phyloP scores from a whole-genome alignment of 306 rosid genomes.

The Albizia julibrissin region DNA sequence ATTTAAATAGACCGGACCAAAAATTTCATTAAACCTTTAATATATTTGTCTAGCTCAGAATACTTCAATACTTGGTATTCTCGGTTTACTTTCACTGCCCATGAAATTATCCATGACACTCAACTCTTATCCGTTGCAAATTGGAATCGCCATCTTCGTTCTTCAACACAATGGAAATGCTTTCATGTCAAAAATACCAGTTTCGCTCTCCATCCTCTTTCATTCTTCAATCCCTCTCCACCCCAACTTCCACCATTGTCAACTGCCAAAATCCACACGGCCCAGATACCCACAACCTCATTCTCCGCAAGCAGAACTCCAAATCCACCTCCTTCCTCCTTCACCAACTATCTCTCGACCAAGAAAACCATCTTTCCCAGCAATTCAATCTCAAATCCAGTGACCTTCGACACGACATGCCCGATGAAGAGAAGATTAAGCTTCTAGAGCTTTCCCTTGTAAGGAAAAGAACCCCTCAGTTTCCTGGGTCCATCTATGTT shows the following conservation, averaged over 20 bases:
- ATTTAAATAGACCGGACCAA: too few species aligned
- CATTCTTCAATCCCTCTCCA: constrained; percentile 24
- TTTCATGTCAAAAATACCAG: constrained; percentile 45
- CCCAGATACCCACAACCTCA: constrained; percentile 35
- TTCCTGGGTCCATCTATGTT: constrained; percentile 85
- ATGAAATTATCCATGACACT: constrained; percentile 2
- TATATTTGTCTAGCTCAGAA: too few species aligned
- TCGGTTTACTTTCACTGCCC: too few species aligned
- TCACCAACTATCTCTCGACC: constrained; percentile 34
- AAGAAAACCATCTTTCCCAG: background rate
- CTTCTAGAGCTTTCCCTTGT: constrained; percentile 83
- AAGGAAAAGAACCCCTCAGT: constrained; percentile 78
- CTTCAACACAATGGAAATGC: constrained; percentile 22
- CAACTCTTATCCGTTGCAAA: constrained; percentile 31
- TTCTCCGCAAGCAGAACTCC: constrained; percentile 70
- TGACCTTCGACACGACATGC: constrained; percentile 39
- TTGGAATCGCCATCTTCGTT: background rate
- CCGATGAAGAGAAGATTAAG: constrained; percentile 52
- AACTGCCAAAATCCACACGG: constrained; percentile 39
- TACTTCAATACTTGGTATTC: too few species aligned
- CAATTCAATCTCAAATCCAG: constrained; percentile 12
- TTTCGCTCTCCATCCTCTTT: constrained; percentile 26
- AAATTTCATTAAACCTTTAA: too few species aligned
- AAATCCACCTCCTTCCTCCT: constrained; percentile 64
- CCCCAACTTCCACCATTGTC: constrained; percentile 25